These are phyloP conservation scores for Saturnispora saitoi DNA, from an alignment of 805 yeast genomes.

Conservation along the genomic window DNA sequence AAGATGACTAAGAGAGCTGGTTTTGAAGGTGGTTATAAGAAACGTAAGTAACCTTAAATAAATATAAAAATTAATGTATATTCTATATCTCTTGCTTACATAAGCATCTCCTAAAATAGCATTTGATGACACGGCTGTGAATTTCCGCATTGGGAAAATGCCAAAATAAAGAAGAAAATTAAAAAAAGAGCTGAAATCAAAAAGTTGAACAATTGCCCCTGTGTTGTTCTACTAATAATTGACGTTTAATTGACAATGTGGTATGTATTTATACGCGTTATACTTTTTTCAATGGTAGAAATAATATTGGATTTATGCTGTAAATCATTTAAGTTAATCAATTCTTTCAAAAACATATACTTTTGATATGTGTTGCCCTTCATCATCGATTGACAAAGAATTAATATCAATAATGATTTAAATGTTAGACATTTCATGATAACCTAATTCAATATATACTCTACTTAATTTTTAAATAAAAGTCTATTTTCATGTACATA, in stretches of 20 bases:
- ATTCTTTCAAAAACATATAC: neutral
- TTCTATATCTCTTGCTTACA: neutral
- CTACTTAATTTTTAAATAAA: no score
- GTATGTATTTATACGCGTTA: neutral
- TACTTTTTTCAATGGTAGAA: neutral
- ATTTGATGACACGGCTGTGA: neutral
- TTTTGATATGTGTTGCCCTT: no score
- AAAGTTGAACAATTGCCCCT: neutral
- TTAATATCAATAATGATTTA: no score
- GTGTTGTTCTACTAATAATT: neutral
- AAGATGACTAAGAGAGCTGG: slow-evolving; percentile 47
- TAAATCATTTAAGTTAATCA: neutral
- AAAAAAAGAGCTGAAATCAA: neutral
- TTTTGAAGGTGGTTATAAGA: slow-evolving; percentile 58
- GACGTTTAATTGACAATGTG: neutral
- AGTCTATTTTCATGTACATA: neutral
- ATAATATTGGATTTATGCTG: neutral
- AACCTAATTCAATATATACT: no score
- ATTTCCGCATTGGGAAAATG: neutral
- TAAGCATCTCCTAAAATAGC: neutral
- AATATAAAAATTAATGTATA: no score
- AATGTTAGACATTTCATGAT: no score
- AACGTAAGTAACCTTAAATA: slow-evolving; percentile 15
- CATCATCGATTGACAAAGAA: no score
- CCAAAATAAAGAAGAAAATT: neutral